Conservation (phyloP, 2,329 filamentous ascomycete species). For the Alternaria rosae region DNA sequence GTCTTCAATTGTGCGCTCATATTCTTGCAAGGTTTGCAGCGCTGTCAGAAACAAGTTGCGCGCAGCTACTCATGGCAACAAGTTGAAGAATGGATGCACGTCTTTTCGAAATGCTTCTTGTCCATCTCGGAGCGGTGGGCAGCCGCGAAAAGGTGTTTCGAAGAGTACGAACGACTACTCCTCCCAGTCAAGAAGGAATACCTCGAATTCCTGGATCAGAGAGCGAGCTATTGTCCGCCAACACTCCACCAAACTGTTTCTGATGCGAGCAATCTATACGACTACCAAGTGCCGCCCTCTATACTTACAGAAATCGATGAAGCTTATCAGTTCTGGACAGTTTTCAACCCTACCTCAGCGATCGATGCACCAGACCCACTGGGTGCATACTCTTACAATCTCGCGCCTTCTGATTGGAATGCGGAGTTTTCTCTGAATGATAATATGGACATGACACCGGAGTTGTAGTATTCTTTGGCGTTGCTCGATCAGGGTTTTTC, state of each 20-base stretch:
- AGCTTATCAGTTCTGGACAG: slow-evolving; percentile 36
- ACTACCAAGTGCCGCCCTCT: slow-evolving; percentile 16
- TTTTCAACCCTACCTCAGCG: slow-evolving; percentile 41
- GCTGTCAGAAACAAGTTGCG: slow-evolving; percentile 43
- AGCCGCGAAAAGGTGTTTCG: slow-evolving; percentile 41
- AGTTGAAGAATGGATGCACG: slow-evolving; percentile 41
- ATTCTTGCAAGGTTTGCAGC: slow-evolving; percentile 42
- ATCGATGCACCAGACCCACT: slow-evolving; percentile 30
- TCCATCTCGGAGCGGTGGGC: slow-evolving; percentile 48
- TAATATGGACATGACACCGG: slow-evolving; percentile 26
- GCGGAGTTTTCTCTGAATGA: slow-evolving; percentile 42
- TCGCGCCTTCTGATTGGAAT: slow-evolving; percentile 43
- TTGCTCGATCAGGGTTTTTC: background rate
- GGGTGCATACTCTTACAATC: slow-evolving; percentile 29
- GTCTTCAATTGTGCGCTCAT: slow-evolving; percentile 44
- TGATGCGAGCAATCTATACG: slow-evolving; percentile 19
- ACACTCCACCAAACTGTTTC: slow-evolving; percentile 10
- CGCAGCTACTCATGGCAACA: slow-evolving; percentile 32
- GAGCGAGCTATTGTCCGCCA: slow-evolving; percentile 27
- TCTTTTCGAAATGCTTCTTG: slow-evolving; percentile 43
- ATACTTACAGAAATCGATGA: slow-evolving; percentile 32
- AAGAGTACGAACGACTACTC: slow-evolving; percentile 45
- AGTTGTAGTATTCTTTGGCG: slow-evolving; percentile 5
- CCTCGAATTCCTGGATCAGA: slow-evolving; percentile 40
- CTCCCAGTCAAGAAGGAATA: slow-evolving; percentile 45